Evolutionary conservation across 345 rosid species (phyloP).

Genomic region (Acer negundo): DNA sequence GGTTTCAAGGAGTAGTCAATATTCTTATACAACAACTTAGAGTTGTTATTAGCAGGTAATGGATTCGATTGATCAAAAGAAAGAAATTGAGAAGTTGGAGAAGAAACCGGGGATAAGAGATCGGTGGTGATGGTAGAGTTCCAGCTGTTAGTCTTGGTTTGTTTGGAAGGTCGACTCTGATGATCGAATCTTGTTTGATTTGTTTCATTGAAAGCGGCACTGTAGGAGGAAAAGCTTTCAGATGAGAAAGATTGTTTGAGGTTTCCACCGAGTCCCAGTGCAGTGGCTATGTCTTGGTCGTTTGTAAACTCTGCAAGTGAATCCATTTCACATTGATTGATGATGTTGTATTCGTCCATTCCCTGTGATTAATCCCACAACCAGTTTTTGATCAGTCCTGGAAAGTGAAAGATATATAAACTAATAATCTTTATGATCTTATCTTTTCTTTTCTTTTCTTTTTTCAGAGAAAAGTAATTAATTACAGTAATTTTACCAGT

Average conservation of each 20-base stretch:
- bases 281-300: slow-evolving; percentile 26
- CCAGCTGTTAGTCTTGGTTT: slow-evolving; percentile 33
- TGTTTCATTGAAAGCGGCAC: slow-evolving; percentile 24
- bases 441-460: not conserved
- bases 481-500: slow-evolving; percentile 35
- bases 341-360: slow-evolving; percentile 46
- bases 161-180: slow-evolving; percentile 29
- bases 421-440: too few relatives aligned
- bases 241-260: slow-evolving; percentile 36
- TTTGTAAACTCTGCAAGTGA: slow-evolving; percentile 28
- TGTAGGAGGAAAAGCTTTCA: slow-evolving; percentile 35
- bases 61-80: slow-evolving; percentile 29
- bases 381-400: not conserved
- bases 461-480: not conserved
- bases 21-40: slow-evolving; percentile 21
- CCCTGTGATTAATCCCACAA: slow-evolving; percentile 24
- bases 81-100: slow-evolving; percentile 28
- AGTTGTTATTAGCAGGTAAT: not conserved
- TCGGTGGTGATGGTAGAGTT: slow-evolving; percentile 26
- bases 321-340: slow-evolving; percentile 41
- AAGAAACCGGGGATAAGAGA: slow-evolving; percentile 14
- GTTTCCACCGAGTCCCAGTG: slow-evolving; percentile 10
- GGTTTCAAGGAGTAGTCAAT: slow-evolving; percentile 19
- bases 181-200: slow-evolving; percentile 11
- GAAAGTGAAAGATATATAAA: not conserved